Conservation (phyloP, 169 alveolate species). For the Plasmodium vivax region DNA sequence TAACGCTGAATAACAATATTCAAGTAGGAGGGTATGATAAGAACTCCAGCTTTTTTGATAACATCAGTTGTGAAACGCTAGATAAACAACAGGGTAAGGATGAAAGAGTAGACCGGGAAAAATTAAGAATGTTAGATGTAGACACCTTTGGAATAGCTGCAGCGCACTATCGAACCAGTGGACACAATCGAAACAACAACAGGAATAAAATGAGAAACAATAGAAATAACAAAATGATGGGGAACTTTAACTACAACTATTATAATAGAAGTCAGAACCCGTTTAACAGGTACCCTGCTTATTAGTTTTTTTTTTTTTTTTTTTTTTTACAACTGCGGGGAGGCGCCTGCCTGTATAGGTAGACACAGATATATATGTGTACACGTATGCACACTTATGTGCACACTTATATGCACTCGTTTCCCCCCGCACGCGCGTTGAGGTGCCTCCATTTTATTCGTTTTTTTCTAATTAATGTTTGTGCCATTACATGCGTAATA, state of each 20-base stretch:
- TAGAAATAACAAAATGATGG: slow-evolving; percentile 49
- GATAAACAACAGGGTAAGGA: slow-evolving; percentile 75
- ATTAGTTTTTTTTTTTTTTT: slow-evolving; percentile 6
- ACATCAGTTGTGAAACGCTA: slow-evolving; percentile 74
- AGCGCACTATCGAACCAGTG: slow-evolving; percentile 76
- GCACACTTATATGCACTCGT: not conserved
- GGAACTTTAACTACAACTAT: slow-evolving; percentile 41
- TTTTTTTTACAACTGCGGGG: not conserved
- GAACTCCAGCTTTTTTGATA: slow-evolving; percentile 85
- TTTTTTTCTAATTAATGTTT: slow-evolving; percentile 8
- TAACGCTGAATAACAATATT: slow-evolving; percentile 2
- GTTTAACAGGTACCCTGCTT: slow-evolving; percentile 68
- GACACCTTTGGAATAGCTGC: slow-evolving; percentile 86
- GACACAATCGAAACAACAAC: slow-evolving; percentile 71
- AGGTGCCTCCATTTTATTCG: slow-evolving; percentile 3
- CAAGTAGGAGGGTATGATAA: slow-evolving; percentile 82
- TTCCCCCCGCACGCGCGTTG: not conserved
- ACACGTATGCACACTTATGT: not conserved
- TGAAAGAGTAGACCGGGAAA: slow-evolving; percentile 78
- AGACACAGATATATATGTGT: not conserved
- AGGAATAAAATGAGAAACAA: slow-evolving; percentile 57
- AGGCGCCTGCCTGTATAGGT: not conserved
- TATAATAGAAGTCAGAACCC: slow-evolving; percentile 58
- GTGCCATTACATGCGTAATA: slow-evolving; percentile 47
- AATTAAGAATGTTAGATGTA: slow-evolving; percentile 82